Conservation (phyloP, 164 flowering plant genomes). For the Aristolochia californica region DNA sequence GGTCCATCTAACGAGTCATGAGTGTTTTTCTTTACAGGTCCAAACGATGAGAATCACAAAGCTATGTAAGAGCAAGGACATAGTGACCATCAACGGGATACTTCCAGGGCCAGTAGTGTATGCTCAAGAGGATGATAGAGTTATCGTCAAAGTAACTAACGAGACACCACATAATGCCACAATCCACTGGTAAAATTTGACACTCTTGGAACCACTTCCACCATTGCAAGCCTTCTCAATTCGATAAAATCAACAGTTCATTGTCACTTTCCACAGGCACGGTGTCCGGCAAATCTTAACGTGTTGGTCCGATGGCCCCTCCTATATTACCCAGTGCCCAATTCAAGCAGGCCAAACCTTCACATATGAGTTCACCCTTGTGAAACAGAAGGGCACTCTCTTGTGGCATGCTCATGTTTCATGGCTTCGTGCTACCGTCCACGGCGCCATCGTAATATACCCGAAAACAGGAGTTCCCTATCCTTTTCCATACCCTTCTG, state of each 20-base stretch:
- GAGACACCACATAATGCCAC: slow-evolving; percentile 45
- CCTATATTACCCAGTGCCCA: slow-evolving; percentile 71
- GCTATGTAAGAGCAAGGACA: slow-evolving; percentile 36
- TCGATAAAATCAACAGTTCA: neutral
- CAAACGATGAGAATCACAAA: slow-evolving; percentile 42
- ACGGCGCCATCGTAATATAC: slow-evolving; percentile 50
- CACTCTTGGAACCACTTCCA: neutral
- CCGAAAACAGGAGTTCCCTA: slow-evolving; percentile 47
- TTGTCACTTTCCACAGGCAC: slow-evolving; percentile 31
- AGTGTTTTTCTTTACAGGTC: slow-evolving; percentile 20
- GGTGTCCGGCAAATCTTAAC: slow-evolving; percentile 46
- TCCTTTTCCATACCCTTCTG: slow-evolving; percentile 35
- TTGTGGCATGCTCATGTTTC: slow-evolving; percentile 69
- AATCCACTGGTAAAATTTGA: slow-evolving; percentile 46
- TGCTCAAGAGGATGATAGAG: slow-evolving; percentile 55
- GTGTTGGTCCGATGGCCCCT: slow-evolving; percentile 65
- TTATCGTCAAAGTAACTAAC: slow-evolving; percentile 46
- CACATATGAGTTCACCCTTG: slow-evolving; percentile 44
- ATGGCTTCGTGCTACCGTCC: slow-evolving; percentile 62
- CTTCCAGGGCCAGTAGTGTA: slow-evolving; percentile 56
- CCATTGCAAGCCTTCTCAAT: neutral
- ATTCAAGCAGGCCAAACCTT: slow-evolving; percentile 47
- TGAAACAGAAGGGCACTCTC: slow-evolving; percentile 53
- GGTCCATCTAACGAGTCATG: neutral
- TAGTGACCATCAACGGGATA: slow-evolving; percentile 45